These are phyloP conservation scores for Tylopilus plumbeoviolaceoides DNA, from an alignment of 768 basidiomycete species.

Conservation along the genomic window DNA sequence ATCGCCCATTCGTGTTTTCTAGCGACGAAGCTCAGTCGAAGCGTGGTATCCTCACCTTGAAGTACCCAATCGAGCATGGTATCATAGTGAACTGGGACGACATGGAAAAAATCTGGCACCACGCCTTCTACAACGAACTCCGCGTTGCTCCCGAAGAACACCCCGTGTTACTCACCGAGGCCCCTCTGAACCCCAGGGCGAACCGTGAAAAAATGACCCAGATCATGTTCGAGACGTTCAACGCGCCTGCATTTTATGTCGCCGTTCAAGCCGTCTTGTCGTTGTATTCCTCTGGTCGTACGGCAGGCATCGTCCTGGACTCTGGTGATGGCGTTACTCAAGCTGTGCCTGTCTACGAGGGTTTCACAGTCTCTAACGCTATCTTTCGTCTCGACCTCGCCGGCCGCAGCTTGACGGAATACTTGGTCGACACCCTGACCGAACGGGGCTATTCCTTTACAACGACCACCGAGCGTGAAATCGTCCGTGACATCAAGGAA, in stretches of 20 bases:
- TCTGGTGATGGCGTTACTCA: slow-evolving; percentile 96
- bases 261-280: slow-evolving; percentile 71
- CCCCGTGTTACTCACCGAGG: slow-evolving; percentile 68
- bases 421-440: slow-evolving; percentile 76
- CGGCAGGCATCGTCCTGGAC: slow-evolving; percentile 92
- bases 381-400: slow-evolving; percentile 90
- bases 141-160: slow-evolving; percentile 77
- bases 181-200: slow-evolving; percentile 68
- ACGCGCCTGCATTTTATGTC: slow-evolving; percentile 72
- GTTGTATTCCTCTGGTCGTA: slow-evolving; percentile 90
- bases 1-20: slow-evolving; percentile 10
- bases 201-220: slow-evolving; percentile 78
- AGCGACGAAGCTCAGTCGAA: slow-evolving; percentile 93
- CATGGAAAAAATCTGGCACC: slow-evolving; percentile 99
- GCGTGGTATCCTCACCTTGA: slow-evolving; percentile 90
- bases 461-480: slow-evolving; percentile 89
- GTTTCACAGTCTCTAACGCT: slow-evolving; percentile 88
- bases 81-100: slow-evolving; percentile 99
- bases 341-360: slow-evolving; percentile 96
- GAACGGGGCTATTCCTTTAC: slow-evolving; percentile 95
- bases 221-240: slow-evolving; percentile 77
- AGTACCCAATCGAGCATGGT: slow-evolving; percentile 93
- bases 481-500: slow-evolving; percentile 94
- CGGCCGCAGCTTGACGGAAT: slow-evolving; percentile 87
- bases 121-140: slow-evolving; percentile 88